phyloP scores from a whole-genome alignment of 768 basidiomycete genomes.

The Lyophyllum shimeji region DNA sequence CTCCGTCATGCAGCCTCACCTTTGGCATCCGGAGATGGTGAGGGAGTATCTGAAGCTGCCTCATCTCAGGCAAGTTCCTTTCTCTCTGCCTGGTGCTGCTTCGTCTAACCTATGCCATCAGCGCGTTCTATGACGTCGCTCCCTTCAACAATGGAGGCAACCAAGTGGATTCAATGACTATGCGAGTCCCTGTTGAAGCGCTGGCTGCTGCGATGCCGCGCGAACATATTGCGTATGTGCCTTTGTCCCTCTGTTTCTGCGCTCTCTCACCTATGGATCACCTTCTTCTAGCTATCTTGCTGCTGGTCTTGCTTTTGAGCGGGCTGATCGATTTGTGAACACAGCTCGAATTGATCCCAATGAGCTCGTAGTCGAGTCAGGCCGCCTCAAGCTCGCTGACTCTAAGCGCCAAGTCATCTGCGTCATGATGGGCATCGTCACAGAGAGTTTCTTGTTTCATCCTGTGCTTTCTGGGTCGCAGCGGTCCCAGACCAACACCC shows the following conservation, averaged over 20 bases:
- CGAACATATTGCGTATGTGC: not conserved
- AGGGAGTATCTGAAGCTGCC: not conserved
- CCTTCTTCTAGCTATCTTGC: not conserved
- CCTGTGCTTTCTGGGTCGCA: not conserved
- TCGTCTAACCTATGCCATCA: not conserved
- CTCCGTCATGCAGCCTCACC: not conserved
- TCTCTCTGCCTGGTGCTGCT: not conserved
- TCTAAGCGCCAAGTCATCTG: not conserved
- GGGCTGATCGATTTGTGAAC: not conserved
- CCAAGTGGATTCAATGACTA: not conserved
- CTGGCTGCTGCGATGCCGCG: not conserved
- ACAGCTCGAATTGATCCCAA: slow-evolving; percentile 1
- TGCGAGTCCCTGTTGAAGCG: not conserved
- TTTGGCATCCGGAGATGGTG: not conserved
- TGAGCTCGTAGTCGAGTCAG: not conserved
- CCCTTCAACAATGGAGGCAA: not conserved
- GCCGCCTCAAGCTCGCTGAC: not conserved
- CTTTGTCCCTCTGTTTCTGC: not conserved
- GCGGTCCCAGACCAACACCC: not conserved
- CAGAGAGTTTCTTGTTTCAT: not conserved
- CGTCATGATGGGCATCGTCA: slow-evolving; percentile 9
- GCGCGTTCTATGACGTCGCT: not conserved
- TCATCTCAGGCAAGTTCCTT: not conserved
- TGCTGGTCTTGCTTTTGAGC: slow-evolving; percentile 1
- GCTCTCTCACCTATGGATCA: not conserved